Evolutionary conservation across 2,329 filamentous ascomycete species (phyloP), one percentile per base, ranked within the genome.

Genomic region (Fusarium fujikuroi): DNA sequence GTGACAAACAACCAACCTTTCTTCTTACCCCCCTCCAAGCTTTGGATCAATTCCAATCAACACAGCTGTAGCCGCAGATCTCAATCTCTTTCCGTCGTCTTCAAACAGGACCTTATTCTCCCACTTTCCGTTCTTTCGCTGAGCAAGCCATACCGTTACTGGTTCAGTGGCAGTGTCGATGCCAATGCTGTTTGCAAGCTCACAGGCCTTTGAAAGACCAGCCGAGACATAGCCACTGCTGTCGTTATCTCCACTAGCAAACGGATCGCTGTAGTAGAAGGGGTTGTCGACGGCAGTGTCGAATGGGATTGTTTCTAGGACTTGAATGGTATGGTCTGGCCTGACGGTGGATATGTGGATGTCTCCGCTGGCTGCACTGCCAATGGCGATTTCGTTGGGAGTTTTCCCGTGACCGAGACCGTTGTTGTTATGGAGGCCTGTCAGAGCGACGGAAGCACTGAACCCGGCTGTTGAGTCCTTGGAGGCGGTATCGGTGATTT

Each of bases 1-100:
- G 88, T 88, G 5, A 87, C 85, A 77, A 89, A 91, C 21, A 91
- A 76, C 87, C 88, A 90, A 0, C 85, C 89, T 66, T 84, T 83
- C 23, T 85, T 83, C 73, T 83, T 81, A 0, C 84, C 84, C 0
- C 70, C 80, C 53, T 85, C 84, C 84, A 18, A 80, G 73, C 19
- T 76, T 75, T 0, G 87, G 87, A 43, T 89, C 84, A 58, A 89
- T 85, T 0, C 85, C 84, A 3, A 91, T 83, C 47, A 91, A 64
- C 0, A 90, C 84, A 0, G 87, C 87, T 0, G 84, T 81, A 63
- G 87, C 90, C 0, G 84, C 84, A 10, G 82, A 84, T 16, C 88
- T 81, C 32, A 91, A 80, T 21, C 80, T 81, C 0, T 76, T 80
- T 2, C 89, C 87, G 56, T 91, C 88, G 69, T 91, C 90, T 49